These are phyloP conservation scores for Pyrenophora seminiperda DNA, from an alignment of 2,329 filamentous ascomycete genomes.

Conservation along the genomic window DNA sequence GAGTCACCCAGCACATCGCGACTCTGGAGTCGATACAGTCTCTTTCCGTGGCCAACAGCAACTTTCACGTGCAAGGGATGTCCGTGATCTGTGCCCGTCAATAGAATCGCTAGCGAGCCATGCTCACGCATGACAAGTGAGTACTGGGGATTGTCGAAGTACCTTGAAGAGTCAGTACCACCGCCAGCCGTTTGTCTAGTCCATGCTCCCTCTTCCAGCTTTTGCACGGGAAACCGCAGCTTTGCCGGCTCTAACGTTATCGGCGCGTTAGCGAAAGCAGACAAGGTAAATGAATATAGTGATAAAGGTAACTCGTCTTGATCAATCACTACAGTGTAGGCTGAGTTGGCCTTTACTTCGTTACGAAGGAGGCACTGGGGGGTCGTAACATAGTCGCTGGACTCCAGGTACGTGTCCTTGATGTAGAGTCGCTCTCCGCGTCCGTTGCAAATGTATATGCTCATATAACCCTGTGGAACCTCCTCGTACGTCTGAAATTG, in stretches of 20 bases:
- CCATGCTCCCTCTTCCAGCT: constrained; percentile 71
- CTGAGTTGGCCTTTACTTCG: constrained; percentile 58
- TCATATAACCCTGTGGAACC: constrained; percentile 74
- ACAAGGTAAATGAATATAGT: constrained; percentile 83
- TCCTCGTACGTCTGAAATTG: constrained; percentile 35
- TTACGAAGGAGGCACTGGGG: constrained; percentile 87
- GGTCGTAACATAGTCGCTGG: constrained; percentile 89
- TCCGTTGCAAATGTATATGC: constrained; percentile 78
- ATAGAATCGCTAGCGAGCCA: constrained; percentile 72
- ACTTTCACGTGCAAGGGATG: constrained; percentile 84
- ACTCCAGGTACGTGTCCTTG: constrained; percentile 71
- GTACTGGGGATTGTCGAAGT: constrained; percentile 88
- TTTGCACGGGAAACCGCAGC: constrained; percentile 64
- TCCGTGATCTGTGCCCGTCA: constrained; percentile 70
- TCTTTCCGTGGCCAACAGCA: constrained; percentile 75
- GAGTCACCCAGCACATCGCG: constrained; percentile 82
- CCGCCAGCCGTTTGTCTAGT: constrained; percentile 80
- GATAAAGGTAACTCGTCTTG: constrained; percentile 77
- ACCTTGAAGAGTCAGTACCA: constrained; percentile 75
- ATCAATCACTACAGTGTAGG: constrained; percentile 71
- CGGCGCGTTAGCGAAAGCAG: constrained; percentile 72
- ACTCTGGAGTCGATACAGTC: constrained; percentile 70
- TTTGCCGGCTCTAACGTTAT: constrained; percentile 67
- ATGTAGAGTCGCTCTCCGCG: constrained; percentile 74
- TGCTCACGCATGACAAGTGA: constrained; percentile 62